Base-by-base conservation (phyloP, 495 filamentous ascomycete species). In the Talaromyces thailandensis region DNA sequence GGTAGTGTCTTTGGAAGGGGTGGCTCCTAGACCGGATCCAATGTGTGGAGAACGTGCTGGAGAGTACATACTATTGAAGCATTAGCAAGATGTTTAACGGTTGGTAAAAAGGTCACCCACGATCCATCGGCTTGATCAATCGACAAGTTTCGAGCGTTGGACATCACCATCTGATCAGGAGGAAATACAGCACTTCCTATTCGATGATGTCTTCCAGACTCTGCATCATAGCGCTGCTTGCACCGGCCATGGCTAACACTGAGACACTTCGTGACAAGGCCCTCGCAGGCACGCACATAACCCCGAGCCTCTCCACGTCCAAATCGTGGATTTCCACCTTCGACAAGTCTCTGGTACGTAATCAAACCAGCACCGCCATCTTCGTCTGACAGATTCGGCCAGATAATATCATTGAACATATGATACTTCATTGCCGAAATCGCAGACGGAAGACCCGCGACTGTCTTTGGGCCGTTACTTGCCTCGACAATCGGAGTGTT, bases 351-450 rank as follows among this genome's bases (percentile, higher is more conserved):
- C 72, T 91, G 89, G 65, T 96, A 98, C 8, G 91, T 96, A 29
- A 98, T 84, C 6, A 98, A 77, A 2, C 95, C 95, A 25, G 92
- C 91, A 14, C 95, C 94, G 31, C 91, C 91, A 71, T 96, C 92
- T 76, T 98, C 95, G 73, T 98, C 92, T 0, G 92, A 94, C 35
- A 98, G 77, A 66, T 98, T 98, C 0, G 94, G 94, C 95, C 95
- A 98, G 58, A 98, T 95, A 51, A 97, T 73, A 69, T 96, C 92
- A 75, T 98, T 98, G 78, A 98, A 98, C 61, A 98, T 88, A 72
- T 98, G 92, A 9, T 80, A 84, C 69, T 96, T 96, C 70, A 98
- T 85, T 3, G 93, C 92, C 14, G 87, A 78, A 50, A 98, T 91
- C 35, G 92, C 93, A 18, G 84, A 86, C 0, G 93, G 92, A 2